Evolutionary conservation across 768 basidiomycete genomes (phyloP).

Genomic region (Kwoniella shandongensis): DNA sequence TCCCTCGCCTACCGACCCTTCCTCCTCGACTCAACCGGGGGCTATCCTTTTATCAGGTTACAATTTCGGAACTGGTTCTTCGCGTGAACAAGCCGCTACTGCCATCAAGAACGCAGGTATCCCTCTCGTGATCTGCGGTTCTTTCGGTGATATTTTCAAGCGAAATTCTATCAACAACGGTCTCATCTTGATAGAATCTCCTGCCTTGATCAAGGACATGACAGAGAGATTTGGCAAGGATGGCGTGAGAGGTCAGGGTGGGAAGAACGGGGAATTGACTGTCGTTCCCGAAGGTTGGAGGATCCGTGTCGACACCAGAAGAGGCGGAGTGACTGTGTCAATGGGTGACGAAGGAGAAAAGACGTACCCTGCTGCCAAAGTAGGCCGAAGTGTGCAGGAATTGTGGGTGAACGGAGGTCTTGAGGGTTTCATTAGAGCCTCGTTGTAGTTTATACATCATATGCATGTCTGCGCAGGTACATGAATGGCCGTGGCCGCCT

Average conservation of each 20-base stretch:
- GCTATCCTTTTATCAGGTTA: constrained; percentile 86
- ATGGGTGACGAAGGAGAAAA: constrained; percentile 57
- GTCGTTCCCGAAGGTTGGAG: constrained; percentile 66
- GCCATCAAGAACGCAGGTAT: constrained; percentile 92
- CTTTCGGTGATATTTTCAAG: constrained; percentile 99
- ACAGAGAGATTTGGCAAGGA: constrained; percentile 72
- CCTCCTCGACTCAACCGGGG: constrained; percentile 59
- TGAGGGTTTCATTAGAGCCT: constrained; percentile 74
- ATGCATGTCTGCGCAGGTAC: too few species aligned
- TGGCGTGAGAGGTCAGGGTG: constrained; percentile 74
- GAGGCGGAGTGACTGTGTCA: constrained; percentile 67
- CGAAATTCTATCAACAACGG: constrained; percentile 99
- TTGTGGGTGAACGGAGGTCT: constrained; percentile 93
- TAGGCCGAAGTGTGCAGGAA: constrained; percentile 94
- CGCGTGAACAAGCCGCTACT: constrained; percentile 96
- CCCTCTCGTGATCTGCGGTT: constrained; percentile 91
- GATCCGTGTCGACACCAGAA: constrained; percentile 66
- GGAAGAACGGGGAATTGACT: constrained; percentile 77
- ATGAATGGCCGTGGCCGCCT: too few species aligned
- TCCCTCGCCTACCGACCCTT: constrained; percentile 33
- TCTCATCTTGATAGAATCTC: constrained; percentile 88
- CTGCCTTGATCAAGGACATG: constrained; percentile 80
- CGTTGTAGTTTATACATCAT: constrained; percentile 23
- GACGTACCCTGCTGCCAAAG: constrained; percentile 67
- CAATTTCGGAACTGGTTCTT: constrained; percentile 98